Percentiles rank a stretch among this genome's conserved stretches.
Conservation (phyloP, 768 basidiomycete species). For the Mycena epipterygia region DNA sequence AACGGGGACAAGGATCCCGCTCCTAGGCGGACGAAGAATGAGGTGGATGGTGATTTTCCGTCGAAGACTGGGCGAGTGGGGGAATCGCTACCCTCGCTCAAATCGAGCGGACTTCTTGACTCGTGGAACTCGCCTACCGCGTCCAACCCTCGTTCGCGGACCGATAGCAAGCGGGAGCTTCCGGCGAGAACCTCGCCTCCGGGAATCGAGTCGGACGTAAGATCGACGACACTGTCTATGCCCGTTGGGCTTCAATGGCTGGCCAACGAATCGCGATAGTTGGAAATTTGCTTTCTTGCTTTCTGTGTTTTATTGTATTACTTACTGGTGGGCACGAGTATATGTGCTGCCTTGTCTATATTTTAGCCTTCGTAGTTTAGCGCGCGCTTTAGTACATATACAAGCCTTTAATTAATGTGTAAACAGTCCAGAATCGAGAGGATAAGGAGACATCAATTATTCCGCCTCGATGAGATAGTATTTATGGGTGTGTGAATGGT, state of each 20-base stretch:
- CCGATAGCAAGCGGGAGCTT: constrained; percentile 37
- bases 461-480: too few species aligned
- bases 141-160: constrained; percentile 27
- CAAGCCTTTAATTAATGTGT: constrained; percentile 37
- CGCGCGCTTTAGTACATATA: constrained; percentile 34
- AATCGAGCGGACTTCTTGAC: constrained; percentile 80
- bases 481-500: too few species aligned
- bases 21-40: constrained; percentile 32
- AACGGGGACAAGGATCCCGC: constrained; percentile 38
- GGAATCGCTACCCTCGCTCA: constrained; percentile 77
- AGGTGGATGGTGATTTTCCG: constrained; percentile 33
- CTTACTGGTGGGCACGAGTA: constrained; percentile 18
- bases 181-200: constrained; percentile 24
- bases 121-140: constrained; percentile 56
- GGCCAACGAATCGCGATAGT: constrained; percentile 70
- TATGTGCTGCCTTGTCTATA: constrained; percentile 32
- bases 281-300: constrained; percentile 26
- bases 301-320: constrained; percentile 28
- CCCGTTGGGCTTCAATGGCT: constrained; percentile 81
- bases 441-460: too few species aligned
- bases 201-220: constrained; percentile 46
- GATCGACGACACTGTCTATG: constrained; percentile 55
- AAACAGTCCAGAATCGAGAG: too few species aligned
- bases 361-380: constrained; percentile 37
- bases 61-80: constrained; percentile 36